Evolutionary conservation across 2,329 filamentous ascomycete species (phyloP).

Genomic region (Fusarium globosum): DNA sequence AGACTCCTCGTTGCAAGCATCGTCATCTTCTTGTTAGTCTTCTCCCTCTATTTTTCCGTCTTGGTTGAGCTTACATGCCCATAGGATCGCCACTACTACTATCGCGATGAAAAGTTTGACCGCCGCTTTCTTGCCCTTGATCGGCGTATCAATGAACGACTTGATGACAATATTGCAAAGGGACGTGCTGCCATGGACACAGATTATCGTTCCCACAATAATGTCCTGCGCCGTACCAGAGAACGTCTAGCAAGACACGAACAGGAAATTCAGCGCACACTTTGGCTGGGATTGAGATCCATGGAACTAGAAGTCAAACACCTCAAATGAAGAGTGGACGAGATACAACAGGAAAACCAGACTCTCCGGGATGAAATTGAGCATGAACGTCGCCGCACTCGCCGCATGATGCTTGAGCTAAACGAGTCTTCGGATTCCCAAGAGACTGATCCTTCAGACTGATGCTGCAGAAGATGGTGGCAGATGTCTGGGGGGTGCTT

Average conservation of each 20-base stretch:
- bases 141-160: not conserved
- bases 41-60: not conserved
- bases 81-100: constrained; percentile 14
- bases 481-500: not conserved
- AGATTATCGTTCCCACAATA: not conserved
- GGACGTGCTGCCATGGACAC: not conserved
- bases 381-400: not conserved
- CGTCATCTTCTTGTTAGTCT: constrained; percentile 11
- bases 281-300: too few relatives aligned
- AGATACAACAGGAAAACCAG: not conserved
- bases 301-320: too few relatives aligned
- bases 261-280: not conserved
- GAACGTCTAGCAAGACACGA: not conserved
- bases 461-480: not conserved
- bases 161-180: constrained; percentile 2
- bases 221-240: not conserved
- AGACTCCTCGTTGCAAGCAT: not conserved
- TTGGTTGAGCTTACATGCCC: not conserved
- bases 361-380: not conserved
- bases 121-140: constrained; percentile 1
- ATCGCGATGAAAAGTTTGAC: not conserved
- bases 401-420: not conserved
- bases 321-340: not conserved
- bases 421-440: not conserved
- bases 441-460: not conserved